These are phyloP conservation scores for Sporothrix sp. DNA, from an alignment of 2,329 filamentous ascomycete species.

Conservation along the genomic window DNA sequence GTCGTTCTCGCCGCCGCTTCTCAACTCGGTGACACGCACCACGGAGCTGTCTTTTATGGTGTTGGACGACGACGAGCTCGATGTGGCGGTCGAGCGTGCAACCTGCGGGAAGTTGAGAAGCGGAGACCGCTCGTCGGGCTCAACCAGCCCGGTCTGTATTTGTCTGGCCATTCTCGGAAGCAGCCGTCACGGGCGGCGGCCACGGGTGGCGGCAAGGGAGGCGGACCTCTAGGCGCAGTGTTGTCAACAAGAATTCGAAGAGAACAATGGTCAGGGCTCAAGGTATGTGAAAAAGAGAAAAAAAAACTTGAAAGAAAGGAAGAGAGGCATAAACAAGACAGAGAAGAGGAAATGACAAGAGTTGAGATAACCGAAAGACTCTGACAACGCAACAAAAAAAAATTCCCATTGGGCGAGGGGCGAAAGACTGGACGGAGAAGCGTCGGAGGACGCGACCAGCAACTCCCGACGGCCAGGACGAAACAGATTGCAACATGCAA, in stretches of 20 bases:
- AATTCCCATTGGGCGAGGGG: not conserved
- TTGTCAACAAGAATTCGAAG: not conserved
- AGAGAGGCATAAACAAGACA: not conserved
- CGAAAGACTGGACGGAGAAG: not conserved
- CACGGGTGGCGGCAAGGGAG: not conserved
- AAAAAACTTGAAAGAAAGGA: not conserved
- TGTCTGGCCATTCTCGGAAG: not conserved
- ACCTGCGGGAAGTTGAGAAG: constrained; percentile 5
- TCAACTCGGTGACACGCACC: not conserved
- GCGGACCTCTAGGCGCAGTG: no score
- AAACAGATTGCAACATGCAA: no score
- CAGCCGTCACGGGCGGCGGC: not conserved
- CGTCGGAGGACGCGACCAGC: not conserved
- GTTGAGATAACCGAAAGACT: not conserved
- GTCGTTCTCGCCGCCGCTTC: not conserved
- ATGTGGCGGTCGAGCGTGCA: not conserved
- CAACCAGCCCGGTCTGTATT: not conserved
- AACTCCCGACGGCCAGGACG: not conserved
- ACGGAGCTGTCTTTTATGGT: not conserved
- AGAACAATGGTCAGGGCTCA: not conserved
- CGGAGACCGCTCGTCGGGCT: constrained; percentile 12
- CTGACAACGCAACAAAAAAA: not conserved
- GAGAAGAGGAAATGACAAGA: not conserved
- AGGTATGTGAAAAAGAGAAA: not conserved
- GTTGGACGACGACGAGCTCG: not conserved